Conservation (phyloP, 768 basidiomycete species). For the Trametes punicea region DNA sequence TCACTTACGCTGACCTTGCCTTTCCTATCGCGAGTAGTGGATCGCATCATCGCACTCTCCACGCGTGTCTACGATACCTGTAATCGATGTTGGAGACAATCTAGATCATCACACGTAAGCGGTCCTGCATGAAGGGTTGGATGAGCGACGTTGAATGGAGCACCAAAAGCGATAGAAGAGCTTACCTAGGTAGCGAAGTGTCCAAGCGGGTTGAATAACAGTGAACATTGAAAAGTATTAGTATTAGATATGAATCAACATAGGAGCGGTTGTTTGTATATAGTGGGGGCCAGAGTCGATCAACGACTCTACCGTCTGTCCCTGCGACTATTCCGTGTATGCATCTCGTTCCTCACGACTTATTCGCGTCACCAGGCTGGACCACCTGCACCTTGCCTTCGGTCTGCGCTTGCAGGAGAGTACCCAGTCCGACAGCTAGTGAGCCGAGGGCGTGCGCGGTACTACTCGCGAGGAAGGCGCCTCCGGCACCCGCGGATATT, state of each 20-base stretch:
- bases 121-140: no score
- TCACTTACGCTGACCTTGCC: no score
- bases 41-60: no score
- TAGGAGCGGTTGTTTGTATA: conserved; percentile 1
- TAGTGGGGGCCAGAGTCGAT: background rate
- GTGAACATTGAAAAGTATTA: background rate
- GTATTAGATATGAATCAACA: background rate
- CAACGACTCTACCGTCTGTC: conserved; percentile 3
- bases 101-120: no score
- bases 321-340: background rate
- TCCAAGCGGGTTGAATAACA: background rate
- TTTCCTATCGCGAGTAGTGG: no score
- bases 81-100: no score
- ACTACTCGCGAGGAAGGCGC: conserved; percentile 66
- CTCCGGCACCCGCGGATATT: conserved; percentile 65
- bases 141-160: no score
- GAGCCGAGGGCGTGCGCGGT: conserved; percentile 79
- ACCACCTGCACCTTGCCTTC: conserved; percentile 21
- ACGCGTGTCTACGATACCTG: no score
- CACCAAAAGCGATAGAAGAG: no score
- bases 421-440: conserved; percentile 72
- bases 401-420: conserved; percentile 42
- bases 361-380: conserved; percentile 3
- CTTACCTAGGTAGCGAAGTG: no score
- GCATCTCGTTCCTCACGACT: background rate